phyloP scores from a whole-genome alignment of 306 rosid species.

The Castanopsis chinensis region DNA sequence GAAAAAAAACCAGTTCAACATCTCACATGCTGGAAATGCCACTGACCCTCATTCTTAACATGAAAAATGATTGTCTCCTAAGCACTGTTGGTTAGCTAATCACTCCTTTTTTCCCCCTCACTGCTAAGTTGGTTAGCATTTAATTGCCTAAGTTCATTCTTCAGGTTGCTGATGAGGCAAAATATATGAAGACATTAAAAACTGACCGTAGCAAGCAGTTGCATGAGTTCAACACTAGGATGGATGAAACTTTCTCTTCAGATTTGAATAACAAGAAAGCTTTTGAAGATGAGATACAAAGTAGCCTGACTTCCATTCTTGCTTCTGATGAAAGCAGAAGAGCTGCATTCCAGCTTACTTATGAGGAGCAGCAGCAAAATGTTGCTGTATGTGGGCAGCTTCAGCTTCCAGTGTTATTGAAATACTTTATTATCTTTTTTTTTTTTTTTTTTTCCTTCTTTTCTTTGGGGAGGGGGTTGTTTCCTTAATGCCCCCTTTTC shows the following conservation, averaged over 20 bases:
- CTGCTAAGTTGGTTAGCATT: constrained; percentile 17
- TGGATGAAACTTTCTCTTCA: constrained; percentile 58
- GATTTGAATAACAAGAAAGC: constrained; percentile 61
- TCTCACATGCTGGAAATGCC: background rate
- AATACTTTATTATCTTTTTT: constrained; percentile 17
- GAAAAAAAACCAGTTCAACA: background rate
- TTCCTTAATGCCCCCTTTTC: constrained; percentile 9
- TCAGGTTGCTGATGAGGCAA: constrained; percentile 85
- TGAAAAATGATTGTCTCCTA: background rate
- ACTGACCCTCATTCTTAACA: background rate
- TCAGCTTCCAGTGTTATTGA: constrained; percentile 14
- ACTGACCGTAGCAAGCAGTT: constrained; percentile 73
- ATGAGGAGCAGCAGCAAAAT: constrained; percentile 91
- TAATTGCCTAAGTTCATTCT: constrained; percentile 23
- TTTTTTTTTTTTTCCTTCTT: background rate
- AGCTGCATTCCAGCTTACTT: constrained; percentile 76
- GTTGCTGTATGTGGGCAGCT: constrained; percentile 62
- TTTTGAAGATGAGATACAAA: constrained; percentile 80
- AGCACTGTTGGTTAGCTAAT: background rate
- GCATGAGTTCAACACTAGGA: constrained; percentile 63
- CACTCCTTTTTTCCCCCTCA: background rate
- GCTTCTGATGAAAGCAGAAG: constrained; percentile 77
- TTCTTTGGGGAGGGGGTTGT: background rate
- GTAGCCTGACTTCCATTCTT: constrained; percentile 61
- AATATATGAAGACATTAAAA: constrained; percentile 59